Base-by-base conservation (phyloP, 2,329 filamentous ascomycete genomes). In the Aspergillus viridinutans region DNA sequence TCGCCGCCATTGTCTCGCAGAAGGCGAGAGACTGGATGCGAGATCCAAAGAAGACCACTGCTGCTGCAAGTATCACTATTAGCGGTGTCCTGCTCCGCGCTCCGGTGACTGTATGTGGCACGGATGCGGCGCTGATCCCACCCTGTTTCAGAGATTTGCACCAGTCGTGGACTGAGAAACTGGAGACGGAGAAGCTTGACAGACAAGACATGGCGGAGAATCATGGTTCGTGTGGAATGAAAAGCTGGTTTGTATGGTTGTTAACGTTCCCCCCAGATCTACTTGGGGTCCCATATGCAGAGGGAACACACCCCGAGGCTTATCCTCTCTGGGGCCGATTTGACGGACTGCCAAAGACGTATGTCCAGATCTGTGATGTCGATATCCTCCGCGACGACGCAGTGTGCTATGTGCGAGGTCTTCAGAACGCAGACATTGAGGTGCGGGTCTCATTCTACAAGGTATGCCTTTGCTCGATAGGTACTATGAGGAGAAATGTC, bases 301-400 rank as follows among this genome's bases (percentile, higher is more conserved):
- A 23, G 10, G 23, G 42, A 23, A 2, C 20, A 10, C 20, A 23
- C 1, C 42, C 42, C 2, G 51, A 29, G 8, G 23, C 40, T 6
- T 48, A 35, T 21, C 40, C 51, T 25, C 38, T 53, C 12, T 53
- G 51, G 51, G 51, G 51, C 10, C n/a, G 20, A 2, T 35, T 53
- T 28, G 25, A 23, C 25, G 51, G 26, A 3, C 32, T 53, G 29
- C 51, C 51, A 12, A 53, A 32, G 40, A 47, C 51, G 42, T 53
- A 53, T 14, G 45, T 53, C 17, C 51, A 53, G 51, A 47, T 48
- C 6, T 53, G 51, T 20, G 51, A 53, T n/a, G 23, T 53, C 5
- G 51, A 53, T 45, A 48, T 53, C 21, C 40, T 53, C 20, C 26
- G 51, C 7, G 51, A 35, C 4, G 51, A 53, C 26, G 51, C 51